Base-by-base conservation (phyloP, 768 basidiomycete genomes). In the Hebeloma cylindrosporum region DNA sequence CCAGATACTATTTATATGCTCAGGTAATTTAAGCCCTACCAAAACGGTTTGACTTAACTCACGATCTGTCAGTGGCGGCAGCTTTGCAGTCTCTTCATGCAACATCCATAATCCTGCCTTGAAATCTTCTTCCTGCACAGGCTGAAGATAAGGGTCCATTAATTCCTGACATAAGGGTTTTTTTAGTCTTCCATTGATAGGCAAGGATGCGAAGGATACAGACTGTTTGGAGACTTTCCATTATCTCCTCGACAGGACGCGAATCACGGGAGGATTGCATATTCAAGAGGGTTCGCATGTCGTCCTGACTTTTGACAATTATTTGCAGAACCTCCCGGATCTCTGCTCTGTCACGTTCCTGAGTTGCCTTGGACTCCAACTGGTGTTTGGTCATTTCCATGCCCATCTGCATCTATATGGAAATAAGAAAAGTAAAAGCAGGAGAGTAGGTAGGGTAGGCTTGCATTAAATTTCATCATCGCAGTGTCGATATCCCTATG, bases 21-120 rank as follows among this genome's bases (percentile, higher is more conserved):
- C 16, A 44, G 38, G 38, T 38, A 0, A 21, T n/a, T n/a, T 23
- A 3, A 45, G 1, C 22, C 16, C 7, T 3, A 7, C 17, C 14
- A 9, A 23, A 10, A 29, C 9, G 26, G 25, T 23, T 16, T 17
- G 8, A 30, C 6, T 26, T 16, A 14, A 52, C 70, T 39, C 52
- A 75, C 73, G 53, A 51, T 76, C 69, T 21, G 62, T 64, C 35
- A 73, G 56, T 3, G 74, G 74, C 20, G 73, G 73, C 7, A 75
- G 54, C 41, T 62, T 66, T 20, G 61, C 54, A 7, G 72, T 70
- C 28, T 65, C 59, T 45, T 66, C 51, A 35, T 70, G 66, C 20
- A 77, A 53, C 35, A 61, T 49, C 66, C 69, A 68, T 13, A 75
- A 54, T 2, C 70, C 72, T 7, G 65, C 57, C 38, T 60, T 60